Base-by-base conservation (phyloP, 805 yeast genomes). In the Starmerella davenportii region DNA sequence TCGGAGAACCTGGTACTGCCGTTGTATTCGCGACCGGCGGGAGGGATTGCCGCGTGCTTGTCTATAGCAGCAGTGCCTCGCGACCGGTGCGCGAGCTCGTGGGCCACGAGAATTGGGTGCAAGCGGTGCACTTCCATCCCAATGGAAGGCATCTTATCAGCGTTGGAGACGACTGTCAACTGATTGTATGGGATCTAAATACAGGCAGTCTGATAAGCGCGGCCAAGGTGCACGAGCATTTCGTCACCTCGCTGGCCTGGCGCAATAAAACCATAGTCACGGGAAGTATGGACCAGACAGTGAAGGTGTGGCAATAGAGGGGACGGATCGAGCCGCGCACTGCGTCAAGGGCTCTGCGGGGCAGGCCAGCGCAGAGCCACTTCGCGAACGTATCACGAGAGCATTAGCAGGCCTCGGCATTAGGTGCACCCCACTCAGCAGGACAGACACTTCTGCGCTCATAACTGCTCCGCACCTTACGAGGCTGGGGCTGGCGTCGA, bases 61-160 rank as follows among this genome's bases (percentile, higher is more conserved):
- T 85, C 15, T 85, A 95, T 95, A 63, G 73, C 35, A 68, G 73
- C 1, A 8, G 24, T 8, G 70, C 74, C 35, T 87, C 79, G 2
- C 66, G 63, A 48, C 59, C 70, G 20, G 50, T 81, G 1, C 62
- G 65, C 19, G 72, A 73, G 16, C 58, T 81, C 9, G 50, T 59
- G 5, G 95, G 90, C 2, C 95, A 85, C 56, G 71, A 72, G 36
- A 79, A 90, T 8, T 85, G 96, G 96, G 78, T 87, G 1, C 70
- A 77, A 43, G 69, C 73, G 5, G 50, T 84, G 4, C 61, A 62
- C 8, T 58, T 78, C 35, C 93, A 82, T 56, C 93, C 93, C 1
- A 72, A 70, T 47, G 92, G 90, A 0, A 64, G 73, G 30, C 72
- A 69, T 47, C 53, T 82, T 15, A 62, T 76, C 34, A 72, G 82